phyloP scores from a whole-genome alignment of 768 basidiomycete genomes.

The Leccinum aurantiacum region DNA sequence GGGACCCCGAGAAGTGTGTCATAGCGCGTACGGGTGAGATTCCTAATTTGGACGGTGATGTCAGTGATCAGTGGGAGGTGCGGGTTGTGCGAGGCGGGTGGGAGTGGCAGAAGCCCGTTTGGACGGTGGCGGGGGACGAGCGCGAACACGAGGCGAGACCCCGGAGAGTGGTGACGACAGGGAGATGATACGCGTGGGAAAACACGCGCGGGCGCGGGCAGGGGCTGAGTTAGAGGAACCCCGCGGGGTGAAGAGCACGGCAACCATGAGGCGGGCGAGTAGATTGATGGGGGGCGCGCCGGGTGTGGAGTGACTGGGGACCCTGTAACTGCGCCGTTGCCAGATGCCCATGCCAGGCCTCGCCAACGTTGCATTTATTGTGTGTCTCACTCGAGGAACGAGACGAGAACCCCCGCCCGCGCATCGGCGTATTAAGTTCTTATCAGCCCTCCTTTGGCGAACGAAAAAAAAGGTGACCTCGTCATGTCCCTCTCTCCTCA shows the following conservation, averaged over 20 bases:
- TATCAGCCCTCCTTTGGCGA: no score
- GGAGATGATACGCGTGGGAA: conserved; percentile 13
- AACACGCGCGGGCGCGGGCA: conserved; percentile 11
- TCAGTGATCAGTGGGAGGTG: conserved; percentile 16
- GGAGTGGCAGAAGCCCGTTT: conserved; percentile 1
- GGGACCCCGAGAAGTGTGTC: neutral
- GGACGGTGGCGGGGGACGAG: conserved; percentile 9
- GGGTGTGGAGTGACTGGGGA: conserved; percentile 21
- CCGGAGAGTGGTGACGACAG: conserved; percentile 19
- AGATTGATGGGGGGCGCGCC: neutral
- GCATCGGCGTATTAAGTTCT: neutral
- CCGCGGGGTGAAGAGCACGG: conserved; percentile 8
- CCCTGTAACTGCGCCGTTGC: conserved; percentile 13
- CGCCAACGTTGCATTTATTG: conserved; percentile 28
- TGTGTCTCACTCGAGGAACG: no score
- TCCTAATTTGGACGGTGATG: conserved; percentile 5
- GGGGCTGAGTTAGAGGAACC: neutral
- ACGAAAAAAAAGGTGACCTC: conserved; percentile 1
- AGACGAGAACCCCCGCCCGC: neutral
- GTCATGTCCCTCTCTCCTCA: conserved; percentile 23
- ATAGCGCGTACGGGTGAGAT: neutral
- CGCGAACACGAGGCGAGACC: conserved; percentile 35
- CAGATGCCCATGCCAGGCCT: conserved; percentile 26
- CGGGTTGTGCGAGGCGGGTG: conserved; percentile 14
- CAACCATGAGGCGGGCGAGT: conserved; percentile 24